phyloP scores from a whole-genome alignment of 441 rosid genomes.

The Oxalis stricta region DNA sequence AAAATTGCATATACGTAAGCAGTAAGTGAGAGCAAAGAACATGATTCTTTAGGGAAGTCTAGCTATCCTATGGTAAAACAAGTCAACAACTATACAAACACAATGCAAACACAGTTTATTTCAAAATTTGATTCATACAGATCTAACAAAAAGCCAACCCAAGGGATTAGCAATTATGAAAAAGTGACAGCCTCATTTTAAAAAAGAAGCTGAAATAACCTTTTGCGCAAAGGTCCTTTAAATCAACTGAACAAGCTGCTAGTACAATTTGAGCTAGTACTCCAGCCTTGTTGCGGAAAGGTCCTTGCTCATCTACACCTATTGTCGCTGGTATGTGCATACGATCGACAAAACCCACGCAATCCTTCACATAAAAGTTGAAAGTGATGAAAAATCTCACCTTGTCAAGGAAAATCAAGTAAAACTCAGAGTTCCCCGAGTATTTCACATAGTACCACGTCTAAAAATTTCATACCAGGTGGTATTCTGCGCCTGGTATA shows the following conservation, averaged over 20 bases:
- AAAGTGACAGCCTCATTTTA: no score
- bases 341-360: constrained; percentile 78
- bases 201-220: no score
- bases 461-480: constrained; percentile 53
- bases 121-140: no score
- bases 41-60: no score
- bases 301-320: constrained; percentile 86
- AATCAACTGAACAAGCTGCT: constrained; percentile 71
- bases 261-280: constrained; percentile 69
- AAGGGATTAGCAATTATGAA: no score
- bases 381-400: not conserved
- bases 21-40: no score
- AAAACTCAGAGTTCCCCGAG: not conserved
- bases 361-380: constrained; percentile 28
- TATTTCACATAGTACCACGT: constrained; percentile 53
- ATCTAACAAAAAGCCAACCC: no score
- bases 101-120: no score
- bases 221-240: no score
- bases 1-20: no score
- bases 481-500: constrained; percentile 27
- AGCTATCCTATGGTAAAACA: no score
- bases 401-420: not conserved
- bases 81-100: no score
- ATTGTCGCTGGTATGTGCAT: constrained; percentile 79
- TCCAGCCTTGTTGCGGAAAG: constrained; percentile 60